These are phyloP conservation scores for Potentilla sterilis DNA, from an alignment of 306 rosid genomes.

Conservation along the genomic window DNA sequence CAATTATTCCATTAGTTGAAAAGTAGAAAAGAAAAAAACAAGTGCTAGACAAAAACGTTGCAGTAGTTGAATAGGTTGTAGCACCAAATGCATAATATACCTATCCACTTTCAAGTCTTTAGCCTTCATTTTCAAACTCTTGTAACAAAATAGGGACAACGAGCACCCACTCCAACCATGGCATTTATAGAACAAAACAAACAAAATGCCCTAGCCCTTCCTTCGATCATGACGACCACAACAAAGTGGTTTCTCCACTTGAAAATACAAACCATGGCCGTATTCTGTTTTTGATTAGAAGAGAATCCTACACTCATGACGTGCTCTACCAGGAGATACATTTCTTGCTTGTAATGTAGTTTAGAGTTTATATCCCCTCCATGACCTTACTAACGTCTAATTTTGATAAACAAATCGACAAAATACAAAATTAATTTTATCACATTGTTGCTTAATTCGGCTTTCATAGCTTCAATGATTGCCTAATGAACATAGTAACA, in stretches of 20 bases:
- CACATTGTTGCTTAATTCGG: too few species aligned
- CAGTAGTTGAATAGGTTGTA: constrained; percentile 4
- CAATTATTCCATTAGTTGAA: neutral
- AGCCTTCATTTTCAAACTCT: constrained; percentile 6
- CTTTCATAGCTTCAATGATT: too few species aligned
- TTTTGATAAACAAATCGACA: too few species aligned
- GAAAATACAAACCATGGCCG: neutral
- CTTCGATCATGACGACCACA: neutral
- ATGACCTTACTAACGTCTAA: too few species aligned
- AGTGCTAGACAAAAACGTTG: constrained; percentile 16
- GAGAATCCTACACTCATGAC: too few species aligned
- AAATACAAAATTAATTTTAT: too few species aligned
- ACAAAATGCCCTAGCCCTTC: neutral
- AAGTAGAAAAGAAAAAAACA: neutral
- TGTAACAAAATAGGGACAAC: neutral
- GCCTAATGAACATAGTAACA: too few species aligned
- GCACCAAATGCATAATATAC: neutral
- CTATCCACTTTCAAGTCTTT: neutral
- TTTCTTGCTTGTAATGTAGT: too few species aligned
- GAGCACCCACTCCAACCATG: constrained; percentile 21
- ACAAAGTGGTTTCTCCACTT: constrained; percentile 3
- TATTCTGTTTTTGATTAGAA: too few species aligned
- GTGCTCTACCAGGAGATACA: too few species aligned
- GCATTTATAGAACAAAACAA: neutral
- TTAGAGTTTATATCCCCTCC: too few species aligned